phyloP scores from a whole-genome alignment of 352 stramenopile species.

The Phytophthora agathidicida region DNA sequence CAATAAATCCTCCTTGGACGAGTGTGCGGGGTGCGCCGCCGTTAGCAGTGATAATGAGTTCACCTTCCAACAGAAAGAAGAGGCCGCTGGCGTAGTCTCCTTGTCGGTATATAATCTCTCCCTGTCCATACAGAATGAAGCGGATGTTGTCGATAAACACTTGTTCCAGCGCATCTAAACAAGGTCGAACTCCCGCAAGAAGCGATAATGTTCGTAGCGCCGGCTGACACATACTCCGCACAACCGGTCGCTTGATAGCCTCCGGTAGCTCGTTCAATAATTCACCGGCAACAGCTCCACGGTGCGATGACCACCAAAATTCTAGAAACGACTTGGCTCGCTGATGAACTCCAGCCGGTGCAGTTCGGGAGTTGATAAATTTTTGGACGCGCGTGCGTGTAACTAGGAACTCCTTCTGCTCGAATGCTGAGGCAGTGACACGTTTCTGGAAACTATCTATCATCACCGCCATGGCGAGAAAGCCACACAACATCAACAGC shows the following conservation, averaged over 20 bases:
- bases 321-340: constrained; percentile 67
- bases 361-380: constrained; percentile 57
- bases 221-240: constrained; percentile 54
- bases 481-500: constrained; percentile 51
- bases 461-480: constrained; percentile 41
- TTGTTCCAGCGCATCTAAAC: constrained; percentile 40
- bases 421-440: constrained; percentile 51
- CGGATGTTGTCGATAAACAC: constrained; percentile 56
- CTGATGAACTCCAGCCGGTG: constrained; percentile 47
- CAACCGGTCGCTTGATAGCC: constrained; percentile 55
- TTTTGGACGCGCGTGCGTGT: constrained; percentile 55
- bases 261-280: constrained; percentile 60
- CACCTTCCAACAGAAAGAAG: constrained; percentile 65
- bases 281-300: constrained; percentile 52
- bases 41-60: constrained; percentile 53
- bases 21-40: constrained; percentile 38
- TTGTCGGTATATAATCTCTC: constrained; percentile 67
- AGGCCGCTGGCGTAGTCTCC: constrained; percentile 65
- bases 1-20: constrained; percentile 57
- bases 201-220: constrained; percentile 52
- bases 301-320: constrained; percentile 74
- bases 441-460: constrained; percentile 56
- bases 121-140: constrained; percentile 67
- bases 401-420: constrained; percentile 70
- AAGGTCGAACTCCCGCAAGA: constrained; percentile 41